Evolutionary conservation across 2,329 filamentous ascomycete species (phyloP), one percentile per base, ranked within the genome.

Genomic region (Metarhizium album): DNA sequence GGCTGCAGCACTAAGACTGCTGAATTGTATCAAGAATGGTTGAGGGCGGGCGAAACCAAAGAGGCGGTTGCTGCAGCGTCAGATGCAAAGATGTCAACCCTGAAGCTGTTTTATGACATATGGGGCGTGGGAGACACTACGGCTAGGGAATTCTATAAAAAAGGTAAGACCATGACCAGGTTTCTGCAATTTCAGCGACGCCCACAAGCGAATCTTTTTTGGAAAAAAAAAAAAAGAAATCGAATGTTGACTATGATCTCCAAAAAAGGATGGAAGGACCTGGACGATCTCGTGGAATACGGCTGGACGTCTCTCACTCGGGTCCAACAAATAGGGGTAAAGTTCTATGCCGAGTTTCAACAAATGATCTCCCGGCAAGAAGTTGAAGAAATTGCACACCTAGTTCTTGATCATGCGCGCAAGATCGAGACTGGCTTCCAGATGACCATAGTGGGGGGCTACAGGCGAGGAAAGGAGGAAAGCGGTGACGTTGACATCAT

Each of bases 261-360:
- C 16, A 33, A 35, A 43, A 20, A 27, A 71, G 69, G 87, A 27
- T 96, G 89, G 87, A 76, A 80, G 53, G 86, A 93, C 53, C 72
- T 95, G 1, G 89, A 96, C 59, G 90, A 97, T 59, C 72, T 97
- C 3, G 74, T 95, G 40, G 86, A 95, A 60, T 78, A 82, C 59
- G 90, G 87, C 11, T 97, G 91, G 91, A 64, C 73, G 20, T 74
- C 67, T 0, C 72, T 97, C 1, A 84, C 76, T 1, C 81, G 90
- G 13, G 86, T 88, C 1, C 91, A 96, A 66, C 90, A 97, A 64
- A 95, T 97, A 50, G 91, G 93, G 0, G 73, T 96, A 43, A 97
- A 97, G 64, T 96, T 83, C 67, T 95, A 94, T 64, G 86, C 94
- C 33, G 91, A 97, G 55, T 86, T 98, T 50, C 70, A 79, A 45